phyloP scores from a whole-genome alignment of 2,329 filamentous ascomycete genomes.

The Aspergillus alliaceus region DNA sequence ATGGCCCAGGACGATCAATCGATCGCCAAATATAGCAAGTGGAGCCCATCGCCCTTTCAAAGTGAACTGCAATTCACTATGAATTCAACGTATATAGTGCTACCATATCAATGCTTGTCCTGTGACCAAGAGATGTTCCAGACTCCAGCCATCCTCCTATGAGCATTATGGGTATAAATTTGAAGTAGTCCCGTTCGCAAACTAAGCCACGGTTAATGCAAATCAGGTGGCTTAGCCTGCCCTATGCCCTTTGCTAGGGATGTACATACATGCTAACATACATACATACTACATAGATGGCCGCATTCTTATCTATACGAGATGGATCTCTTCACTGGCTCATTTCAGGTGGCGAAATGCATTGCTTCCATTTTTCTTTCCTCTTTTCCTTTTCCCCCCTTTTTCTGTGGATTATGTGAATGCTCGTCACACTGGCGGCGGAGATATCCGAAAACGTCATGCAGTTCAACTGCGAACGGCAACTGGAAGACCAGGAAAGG shows the following conservation, averaged over 20 bases:
- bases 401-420: neutral
- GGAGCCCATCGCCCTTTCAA: neutral
- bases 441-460: conserved; percentile 1
- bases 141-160: neutral
- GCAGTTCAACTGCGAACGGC: neutral
- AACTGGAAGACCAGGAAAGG: neutral
- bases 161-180: neutral
- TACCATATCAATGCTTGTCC: neutral
- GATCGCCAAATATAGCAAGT: neutral
- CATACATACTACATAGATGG: neutral
- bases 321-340: neutral
- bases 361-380: neutral
- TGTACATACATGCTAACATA: neutral
- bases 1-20: neutral
- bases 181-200: neutral
- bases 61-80: neutral
- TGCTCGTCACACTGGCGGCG: neutral
- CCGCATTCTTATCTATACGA: neutral
- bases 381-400: neutral
- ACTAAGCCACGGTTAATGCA: neutral
- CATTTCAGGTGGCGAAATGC: neutral
- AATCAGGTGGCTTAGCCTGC: neutral
- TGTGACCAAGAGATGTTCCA: neutral
- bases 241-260: neutral
- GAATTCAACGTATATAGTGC: too few relatives aligned